Percentiles rank a stretch among this genome's conserved stretches.
These are phyloP conservation scores for Hemileccinum impolitum DNA, from an alignment of 768 basidiomycete species.

Conservation along the genomic window DNA sequence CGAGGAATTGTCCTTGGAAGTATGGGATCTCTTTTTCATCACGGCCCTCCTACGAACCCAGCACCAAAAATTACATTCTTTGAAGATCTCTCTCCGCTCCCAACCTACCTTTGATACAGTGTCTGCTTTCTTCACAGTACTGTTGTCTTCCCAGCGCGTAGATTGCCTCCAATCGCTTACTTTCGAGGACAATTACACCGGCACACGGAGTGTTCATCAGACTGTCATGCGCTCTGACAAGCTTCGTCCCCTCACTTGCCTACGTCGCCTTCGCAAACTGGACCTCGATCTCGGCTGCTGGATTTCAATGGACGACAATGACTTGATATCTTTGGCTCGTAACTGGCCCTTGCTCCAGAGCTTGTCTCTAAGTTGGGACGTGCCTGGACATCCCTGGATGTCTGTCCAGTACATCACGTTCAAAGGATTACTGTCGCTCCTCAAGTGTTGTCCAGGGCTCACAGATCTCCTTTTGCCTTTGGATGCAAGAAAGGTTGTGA, in stretches of 20 bases:
- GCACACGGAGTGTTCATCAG: too few species aligned
- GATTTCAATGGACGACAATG: constrained; percentile 5
- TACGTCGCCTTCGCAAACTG: background rate
- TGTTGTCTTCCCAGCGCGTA: too few species aligned
- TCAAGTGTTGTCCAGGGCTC: background rate
- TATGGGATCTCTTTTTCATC: too few species aligned
- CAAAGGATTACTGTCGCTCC: background rate
- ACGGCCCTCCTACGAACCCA: too few species aligned
- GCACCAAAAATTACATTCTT: too few species aligned
- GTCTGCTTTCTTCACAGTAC: too few species aligned
- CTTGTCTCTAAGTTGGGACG: background rate
- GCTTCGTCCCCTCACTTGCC: background rate
- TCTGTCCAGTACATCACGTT: background rate
- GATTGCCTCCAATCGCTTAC: too few species aligned
- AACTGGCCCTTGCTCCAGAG: constrained; percentile 1
- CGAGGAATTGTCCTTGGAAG: too few species aligned
- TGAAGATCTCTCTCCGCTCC: too few species aligned
- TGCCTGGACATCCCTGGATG: background rate
- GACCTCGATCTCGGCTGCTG: background rate
- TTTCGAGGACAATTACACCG: too few species aligned
- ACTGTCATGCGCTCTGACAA: too few species aligned
- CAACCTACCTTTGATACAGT: too few species aligned
- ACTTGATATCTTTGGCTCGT: background rate
- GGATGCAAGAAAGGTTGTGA: background rate
- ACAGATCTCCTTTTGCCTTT: background rate